Evolutionary conservation across 2,329 filamentous ascomycete genomes (phyloP).

Genomic region (Penicillium sp.): DNA sequence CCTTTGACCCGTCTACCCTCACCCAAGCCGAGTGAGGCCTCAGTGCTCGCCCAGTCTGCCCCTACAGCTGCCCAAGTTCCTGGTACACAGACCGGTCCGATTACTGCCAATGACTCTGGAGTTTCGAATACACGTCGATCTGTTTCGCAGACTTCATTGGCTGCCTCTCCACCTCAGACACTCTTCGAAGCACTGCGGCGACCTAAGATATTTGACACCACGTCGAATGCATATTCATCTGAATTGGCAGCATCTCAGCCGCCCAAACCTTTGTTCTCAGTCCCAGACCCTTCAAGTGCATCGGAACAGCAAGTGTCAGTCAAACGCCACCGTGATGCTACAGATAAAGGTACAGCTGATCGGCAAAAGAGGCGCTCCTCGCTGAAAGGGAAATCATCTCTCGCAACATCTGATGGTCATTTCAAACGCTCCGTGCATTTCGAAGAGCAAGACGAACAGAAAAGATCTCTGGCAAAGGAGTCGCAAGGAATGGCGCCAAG

Average conservation of each 20-base stretch:
- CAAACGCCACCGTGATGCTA: background rate
- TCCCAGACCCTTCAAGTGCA: background rate
- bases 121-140: background rate
- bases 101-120: background rate
- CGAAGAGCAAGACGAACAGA: background rate
- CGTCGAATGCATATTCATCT: background rate
- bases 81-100: background rate
- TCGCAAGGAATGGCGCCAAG: background rate
- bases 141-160: background rate
- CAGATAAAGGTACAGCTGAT: background rate
- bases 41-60: background rate
- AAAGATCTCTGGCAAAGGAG: background rate
- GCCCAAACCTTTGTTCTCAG: slow-evolving; percentile 9
- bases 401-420: background rate
- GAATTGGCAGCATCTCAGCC: background rate
- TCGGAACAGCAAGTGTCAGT: background rate
- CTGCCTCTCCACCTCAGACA: background rate
- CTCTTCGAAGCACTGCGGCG: slow-evolving; percentile 7
- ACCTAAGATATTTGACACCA: slow-evolving; percentile 9
- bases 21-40: background rate
- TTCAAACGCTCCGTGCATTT: slow-evolving; percentile 7
- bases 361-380: slow-evolving; percentile 6
- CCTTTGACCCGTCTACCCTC: background rate
- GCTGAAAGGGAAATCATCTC: background rate
- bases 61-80: background rate